Evolutionary conservation across 2,329 filamentous ascomycete genomes (phyloP).

Genomic region (Mollisia scopiformis): DNA sequence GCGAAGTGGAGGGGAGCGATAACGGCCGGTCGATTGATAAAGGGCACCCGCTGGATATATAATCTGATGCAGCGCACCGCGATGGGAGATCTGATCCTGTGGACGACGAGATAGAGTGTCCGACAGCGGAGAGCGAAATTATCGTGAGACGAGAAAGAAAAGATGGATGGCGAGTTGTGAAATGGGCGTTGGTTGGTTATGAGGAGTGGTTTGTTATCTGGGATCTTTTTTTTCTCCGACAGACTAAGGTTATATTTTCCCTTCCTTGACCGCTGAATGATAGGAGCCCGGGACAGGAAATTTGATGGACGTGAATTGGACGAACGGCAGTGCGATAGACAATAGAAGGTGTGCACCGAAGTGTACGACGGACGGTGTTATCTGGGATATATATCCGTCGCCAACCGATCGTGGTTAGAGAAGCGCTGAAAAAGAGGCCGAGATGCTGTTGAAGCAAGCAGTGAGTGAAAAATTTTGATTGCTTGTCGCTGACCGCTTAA

Average conservation of each 20-base stretch:
- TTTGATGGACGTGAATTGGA: too few species aligned
- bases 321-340: not conserved
- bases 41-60: not conserved
- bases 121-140: not conserved
- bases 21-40: not conserved
- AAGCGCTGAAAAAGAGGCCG: not conserved
- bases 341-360: not conserved
- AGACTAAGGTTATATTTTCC: not conserved
- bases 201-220: slow-evolving; percentile 1
- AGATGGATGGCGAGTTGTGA: not conserved
- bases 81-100: not conserved
- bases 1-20: not conserved
- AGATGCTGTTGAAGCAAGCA: not conserved
- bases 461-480: not conserved
- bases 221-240: too few species aligned
- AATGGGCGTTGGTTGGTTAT: not conserved
- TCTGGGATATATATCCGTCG: not conserved
- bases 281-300: not conserved
- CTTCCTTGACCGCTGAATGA: not conserved
- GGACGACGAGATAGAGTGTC: not conserved
- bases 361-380: not conserved
- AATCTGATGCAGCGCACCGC: not conserved
- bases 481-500: not conserved
- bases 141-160: not conserved
- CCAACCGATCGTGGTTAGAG: not conserved